These are phyloP conservation scores for Crithidia sp. DNA, from an alignment of 208 protist species.

Conservation along the genomic window DNA sequence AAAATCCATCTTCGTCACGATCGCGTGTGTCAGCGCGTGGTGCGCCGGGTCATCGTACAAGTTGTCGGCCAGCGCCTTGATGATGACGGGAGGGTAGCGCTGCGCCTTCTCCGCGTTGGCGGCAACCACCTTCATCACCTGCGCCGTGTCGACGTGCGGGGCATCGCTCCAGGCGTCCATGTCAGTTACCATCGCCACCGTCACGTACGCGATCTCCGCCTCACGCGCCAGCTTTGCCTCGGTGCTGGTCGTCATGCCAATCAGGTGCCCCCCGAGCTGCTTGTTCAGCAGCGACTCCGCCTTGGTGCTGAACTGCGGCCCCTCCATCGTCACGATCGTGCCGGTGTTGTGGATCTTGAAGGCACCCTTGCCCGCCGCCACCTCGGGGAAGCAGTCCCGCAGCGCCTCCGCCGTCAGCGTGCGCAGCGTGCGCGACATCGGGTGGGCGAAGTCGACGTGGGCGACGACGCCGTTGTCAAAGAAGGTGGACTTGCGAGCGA, in stretches of 20 bases:
- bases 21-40: slow-evolving; percentile 46
- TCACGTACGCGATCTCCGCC: slow-evolving; percentile 90
- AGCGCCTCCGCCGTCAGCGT: slow-evolving; percentile 49
- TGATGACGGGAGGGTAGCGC: slow-evolving; percentile 49
- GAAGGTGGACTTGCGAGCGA: slow-evolving; percentile 76
- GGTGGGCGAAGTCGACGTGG: slow-evolving; percentile 85
- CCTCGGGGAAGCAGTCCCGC: slow-evolving; percentile 43
- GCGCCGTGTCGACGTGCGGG: slow-evolving; percentile 67
- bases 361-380: slow-evolving; percentile 17
- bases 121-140: slow-evolving; percentile 60
- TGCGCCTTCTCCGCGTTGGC: slow-evolving; percentile 79
- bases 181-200: slow-evolving; percentile 94
- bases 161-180: slow-evolving; percentile 93
- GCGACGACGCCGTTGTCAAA: slow-evolving; percentile 83
- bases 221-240: slow-evolving; percentile 92
- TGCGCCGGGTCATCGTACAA: slow-evolving; percentile 62
- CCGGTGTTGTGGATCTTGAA: slow-evolving; percentile 58
- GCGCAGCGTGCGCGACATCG: slow-evolving; percentile 62
- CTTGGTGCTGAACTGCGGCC: slow-evolving; percentile 89
- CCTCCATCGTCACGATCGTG: slow-evolving; percentile 92
- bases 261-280: slow-evolving; percentile 76
- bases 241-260: slow-evolving; percentile 93
- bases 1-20: slow-evolving; percentile 56
- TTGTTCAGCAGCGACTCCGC: slow-evolving; percentile 89
- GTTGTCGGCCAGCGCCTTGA: slow-evolving; percentile 41